Evolutionary conservation across 2,329 filamentous ascomycete genomes (phyloP).

Genomic region (Alternaria hordeiaustralica): DNA sequence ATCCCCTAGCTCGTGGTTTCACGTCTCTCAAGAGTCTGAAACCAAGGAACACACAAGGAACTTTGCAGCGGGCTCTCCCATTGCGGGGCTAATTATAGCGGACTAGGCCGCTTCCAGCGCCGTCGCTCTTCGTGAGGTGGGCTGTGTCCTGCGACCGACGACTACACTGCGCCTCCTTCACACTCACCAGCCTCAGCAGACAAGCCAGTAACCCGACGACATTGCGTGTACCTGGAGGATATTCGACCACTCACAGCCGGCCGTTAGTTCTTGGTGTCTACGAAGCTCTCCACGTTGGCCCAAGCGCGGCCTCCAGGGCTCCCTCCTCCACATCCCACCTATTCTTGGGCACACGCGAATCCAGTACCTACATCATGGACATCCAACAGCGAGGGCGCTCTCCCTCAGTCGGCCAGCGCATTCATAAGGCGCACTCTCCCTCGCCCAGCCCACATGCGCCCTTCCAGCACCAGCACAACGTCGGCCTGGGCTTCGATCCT

Average conservation of each 20-base stretch:
- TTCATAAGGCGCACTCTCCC: slow-evolving; percentile 73
- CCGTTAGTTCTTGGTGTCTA: slow-evolving; percentile 12
- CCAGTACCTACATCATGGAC: slow-evolving; percentile 57
- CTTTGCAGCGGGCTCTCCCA: slow-evolving; percentile 8
- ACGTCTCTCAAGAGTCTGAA: slow-evolving; percentile 24
- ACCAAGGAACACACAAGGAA: slow-evolving; percentile 25
- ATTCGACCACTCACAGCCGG: slow-evolving; percentile 31
- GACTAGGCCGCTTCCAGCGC: slow-evolving; percentile 16
- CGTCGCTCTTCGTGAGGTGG: slow-evolving; percentile 20
- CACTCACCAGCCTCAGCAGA: slow-evolving; percentile 37
- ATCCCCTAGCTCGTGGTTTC: slow-evolving; percentile 24
- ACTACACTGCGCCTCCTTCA: slow-evolving; percentile 36
- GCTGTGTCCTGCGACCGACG: slow-evolving; percentile 15
- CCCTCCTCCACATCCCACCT: slow-evolving; percentile 21
- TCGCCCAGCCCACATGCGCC: slow-evolving; percentile 66
- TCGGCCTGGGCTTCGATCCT: slow-evolving; percentile 53
- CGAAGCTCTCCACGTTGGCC: slow-evolving; percentile 16
- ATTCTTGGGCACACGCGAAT: slow-evolving; percentile 42
- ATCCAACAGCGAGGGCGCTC: slow-evolving; percentile 65
- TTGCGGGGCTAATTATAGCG: slow-evolving; percentile 16
- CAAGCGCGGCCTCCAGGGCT: slow-evolving; percentile 29
- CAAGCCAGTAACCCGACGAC: slow-evolving; percentile 20
- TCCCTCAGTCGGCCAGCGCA: slow-evolving; percentile 63
- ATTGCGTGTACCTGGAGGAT: slow-evolving; percentile 25
- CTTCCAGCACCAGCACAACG: slow-evolving; percentile 60